Evolutionary conservation across 768 basidiomycete species (phyloP).

Genomic region (Mycena rebaudengoi): DNA sequence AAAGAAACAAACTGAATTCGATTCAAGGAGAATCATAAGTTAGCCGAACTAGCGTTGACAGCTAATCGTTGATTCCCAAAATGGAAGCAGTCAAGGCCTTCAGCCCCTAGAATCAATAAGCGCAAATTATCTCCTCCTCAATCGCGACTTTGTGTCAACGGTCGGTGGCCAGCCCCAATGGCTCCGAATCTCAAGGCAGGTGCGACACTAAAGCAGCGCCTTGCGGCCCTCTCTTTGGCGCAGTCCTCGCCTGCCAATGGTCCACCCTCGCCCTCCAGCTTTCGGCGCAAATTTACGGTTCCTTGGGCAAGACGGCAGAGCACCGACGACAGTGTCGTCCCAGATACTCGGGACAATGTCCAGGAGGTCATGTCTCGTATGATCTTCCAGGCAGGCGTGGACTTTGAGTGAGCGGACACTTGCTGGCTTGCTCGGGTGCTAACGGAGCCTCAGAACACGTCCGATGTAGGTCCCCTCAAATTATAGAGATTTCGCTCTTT

Average conservation of each 20-base stretch:
- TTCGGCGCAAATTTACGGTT: slow-evolving; percentile 24
- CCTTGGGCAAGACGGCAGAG: slow-evolving; percentile 23
- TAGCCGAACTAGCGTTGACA: too few relatives aligned
- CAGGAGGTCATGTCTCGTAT: slow-evolving; percentile 74
- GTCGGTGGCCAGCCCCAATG: neutral
- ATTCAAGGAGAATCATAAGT: too few relatives aligned
- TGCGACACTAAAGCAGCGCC: slow-evolving; percentile 22
- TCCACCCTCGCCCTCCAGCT: slow-evolving; percentile 13
- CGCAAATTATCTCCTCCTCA: neutral
- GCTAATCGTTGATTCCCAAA: too few relatives aligned
- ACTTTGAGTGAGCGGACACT: slow-evolving; percentile 73
- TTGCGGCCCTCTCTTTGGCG: slow-evolving; percentile 17
- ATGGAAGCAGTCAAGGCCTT: too few relatives aligned
- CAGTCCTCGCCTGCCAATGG: slow-evolving; percentile 17
- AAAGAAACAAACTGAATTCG: too few relatives aligned
- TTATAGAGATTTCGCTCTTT: slow-evolving; percentile 11
- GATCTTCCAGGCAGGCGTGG: slow-evolving; percentile 90
- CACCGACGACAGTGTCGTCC: slow-evolving; percentile 20
- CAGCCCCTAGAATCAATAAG: neutral
- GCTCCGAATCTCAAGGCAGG: slow-evolving; percentile 22
- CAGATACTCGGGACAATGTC: slow-evolving; percentile 51
- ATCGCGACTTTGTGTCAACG: neutral
- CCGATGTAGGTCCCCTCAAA: slow-evolving; percentile 70
- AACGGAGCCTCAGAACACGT: slow-evolving; percentile 64
- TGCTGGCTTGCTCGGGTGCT: slow-evolving; percentile 7